Base-by-base conservation (phyloP, 1,284 basidiomycete genomes). In the Waitea zeae region DNA sequence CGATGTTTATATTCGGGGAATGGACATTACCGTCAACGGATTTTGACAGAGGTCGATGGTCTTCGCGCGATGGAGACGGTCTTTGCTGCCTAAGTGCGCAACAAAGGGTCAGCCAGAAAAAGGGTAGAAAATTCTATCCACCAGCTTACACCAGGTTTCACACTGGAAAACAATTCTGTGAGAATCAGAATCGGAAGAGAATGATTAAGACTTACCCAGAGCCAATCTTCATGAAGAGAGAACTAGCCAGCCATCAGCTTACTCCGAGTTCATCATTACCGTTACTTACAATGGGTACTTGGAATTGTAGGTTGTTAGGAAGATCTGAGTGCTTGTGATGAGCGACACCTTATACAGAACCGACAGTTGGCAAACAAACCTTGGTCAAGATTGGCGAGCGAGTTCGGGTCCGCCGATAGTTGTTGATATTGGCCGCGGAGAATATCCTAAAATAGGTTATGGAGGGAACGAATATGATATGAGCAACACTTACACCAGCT, bases 321-420 rank as follows among this genome's bases (percentile, higher is more conserved):
- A 96, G 60, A 60, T 96, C 90, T 82, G 38, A 22, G 12, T 7
- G 17, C 12, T 7, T 7, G 12, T 30, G 15, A 11, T n/a, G n/a
- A n/a, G n/a, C n/a, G n/a, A n/a, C n/a, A n/a, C 7, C 22, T n/a
- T 7, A 26, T 7, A 26, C 22, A 26, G 22, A 26, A 18, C 5
- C 7, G 20, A 33, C 15, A 30, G 29, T 30, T 31, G 30, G 36
- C 30, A 20, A n/a, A 34, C 47, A 4, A 38, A 75, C 80, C 80
- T 70, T 98, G 93, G 50, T 98, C 93, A 17, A 98, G 64, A 51
- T 98, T 98, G 34, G 90, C 80, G 2, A 98, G 62, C 4, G 88
- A 95, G 49, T 83, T 76, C 0, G 90, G 90, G 50, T 98, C 95
- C 9, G 84, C 81, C 1, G 90, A 95, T 2, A 98, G 65, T 24